Conservation (phyloP, 2,329 filamentous ascomycete genomes). For the Pseudogymnoascus pannorum region DNA sequence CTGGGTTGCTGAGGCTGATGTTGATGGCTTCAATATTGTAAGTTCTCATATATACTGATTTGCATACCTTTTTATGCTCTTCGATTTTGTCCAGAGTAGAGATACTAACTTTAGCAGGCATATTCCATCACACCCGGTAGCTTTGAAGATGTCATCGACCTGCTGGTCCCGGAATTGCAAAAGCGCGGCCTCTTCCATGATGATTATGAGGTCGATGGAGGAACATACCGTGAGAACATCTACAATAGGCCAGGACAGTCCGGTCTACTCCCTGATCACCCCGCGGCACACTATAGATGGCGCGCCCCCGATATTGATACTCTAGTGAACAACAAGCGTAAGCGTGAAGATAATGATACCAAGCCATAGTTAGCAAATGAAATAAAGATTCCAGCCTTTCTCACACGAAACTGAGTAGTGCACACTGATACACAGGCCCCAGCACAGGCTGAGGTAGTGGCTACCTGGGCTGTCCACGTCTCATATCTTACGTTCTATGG, state of each 20-base stretch:
- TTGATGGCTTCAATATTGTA: conserved; percentile 69
- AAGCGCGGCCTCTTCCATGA: conserved; percentile 49
- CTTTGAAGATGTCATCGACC: conserved; percentile 60
- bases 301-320: conserved; percentile 4
- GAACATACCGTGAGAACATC: conserved; percentile 56
- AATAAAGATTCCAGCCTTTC: neutral
- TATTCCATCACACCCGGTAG: conserved; percentile 61
- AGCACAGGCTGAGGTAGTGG: neutral
- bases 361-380: neutral
- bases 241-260: conserved; percentile 43
- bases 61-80: neutral
- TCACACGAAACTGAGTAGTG: neutral
- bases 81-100: conserved; percentile 28
- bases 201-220: conserved; percentile 45
- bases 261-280: conserved; percentile 43
- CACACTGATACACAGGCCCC: neutral
- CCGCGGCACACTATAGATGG: neutral
- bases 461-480: neutral
- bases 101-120: conserved; percentile 20
- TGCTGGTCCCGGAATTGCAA: conserved; percentile 57
- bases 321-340: neutral
- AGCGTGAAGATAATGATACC: neutral
- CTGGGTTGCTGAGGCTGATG: conserved; percentile 61
- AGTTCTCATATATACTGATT: conserved; percentile 22
- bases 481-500: neutral